Conservation (phyloP, 352 stramenopile species). For the Globisporangium perplexum region DNA sequence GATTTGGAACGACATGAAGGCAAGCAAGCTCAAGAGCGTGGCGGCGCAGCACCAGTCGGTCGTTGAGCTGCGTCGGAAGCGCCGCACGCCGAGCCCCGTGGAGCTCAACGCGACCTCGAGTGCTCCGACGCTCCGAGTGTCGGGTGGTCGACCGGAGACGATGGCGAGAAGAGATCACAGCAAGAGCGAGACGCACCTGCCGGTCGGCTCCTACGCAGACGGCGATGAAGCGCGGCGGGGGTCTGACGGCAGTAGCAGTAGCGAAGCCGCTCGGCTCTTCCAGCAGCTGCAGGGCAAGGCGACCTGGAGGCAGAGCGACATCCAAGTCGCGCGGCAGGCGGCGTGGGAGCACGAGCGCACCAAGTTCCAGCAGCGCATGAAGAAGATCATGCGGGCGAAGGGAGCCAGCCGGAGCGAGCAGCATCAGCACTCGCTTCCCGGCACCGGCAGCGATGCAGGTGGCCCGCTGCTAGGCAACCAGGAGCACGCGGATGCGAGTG, state of each 20-base stretch:
- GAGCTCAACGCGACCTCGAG: slow-evolving; percentile 19
- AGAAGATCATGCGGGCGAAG: slow-evolving; percentile 57
- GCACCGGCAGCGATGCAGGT: too few relatives aligned
- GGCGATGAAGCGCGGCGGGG: not conserved
- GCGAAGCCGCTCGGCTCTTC: slow-evolving; percentile 44
- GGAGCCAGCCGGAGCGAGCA: slow-evolving; percentile 14
- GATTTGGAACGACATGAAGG: slow-evolving; percentile 59
- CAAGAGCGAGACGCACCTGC: too few relatives aligned
- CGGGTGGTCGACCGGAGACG: not conserved
- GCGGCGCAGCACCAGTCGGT: slow-evolving; percentile 18
- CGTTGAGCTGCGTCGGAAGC: slow-evolving; percentile 14
- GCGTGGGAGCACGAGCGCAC: slow-evolving; percentile 59
- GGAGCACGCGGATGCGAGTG: not conserved
- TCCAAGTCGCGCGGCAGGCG: slow-evolving; percentile 53
- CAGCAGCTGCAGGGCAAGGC: slow-evolving; percentile 55
- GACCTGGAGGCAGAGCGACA: slow-evolving; percentile 73
- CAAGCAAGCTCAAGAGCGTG: slow-evolving; percentile 30
- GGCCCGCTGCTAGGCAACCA: not conserved
- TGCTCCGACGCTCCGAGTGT: slow-evolving; percentile 14
- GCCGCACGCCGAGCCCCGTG: slow-evolving; percentile 6
- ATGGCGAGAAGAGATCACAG: too few relatives aligned
- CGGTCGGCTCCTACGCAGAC: too few relatives aligned
- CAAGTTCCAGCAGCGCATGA: slow-evolving; percentile 73
- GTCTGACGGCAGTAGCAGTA: too few relatives aligned
- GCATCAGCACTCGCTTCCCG: slow-evolving; percentile 44